Evolutionary conservation across 306 rosid species (phyloP).

Genomic region (Rosa lucieae): DNA sequence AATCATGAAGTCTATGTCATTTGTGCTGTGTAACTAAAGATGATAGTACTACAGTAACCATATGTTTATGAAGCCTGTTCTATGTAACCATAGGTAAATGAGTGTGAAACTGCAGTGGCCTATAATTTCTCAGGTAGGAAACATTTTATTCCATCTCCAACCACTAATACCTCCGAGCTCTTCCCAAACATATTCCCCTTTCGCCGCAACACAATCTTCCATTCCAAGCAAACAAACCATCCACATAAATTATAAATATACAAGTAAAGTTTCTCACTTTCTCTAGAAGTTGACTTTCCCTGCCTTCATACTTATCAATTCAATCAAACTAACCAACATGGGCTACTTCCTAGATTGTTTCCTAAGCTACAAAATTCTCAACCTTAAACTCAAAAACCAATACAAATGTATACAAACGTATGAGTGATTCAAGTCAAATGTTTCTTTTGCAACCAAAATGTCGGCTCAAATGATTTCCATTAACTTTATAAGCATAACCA

Average conservation of each 20-base stretch:
- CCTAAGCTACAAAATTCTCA: neutral
- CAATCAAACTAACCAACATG: neutral
- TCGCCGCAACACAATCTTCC: neutral
- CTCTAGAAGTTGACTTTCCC: constrained; percentile 7
- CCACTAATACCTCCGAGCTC: neutral
- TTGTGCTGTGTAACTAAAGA: neutral
- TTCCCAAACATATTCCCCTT: neutral
- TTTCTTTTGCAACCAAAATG: neutral
- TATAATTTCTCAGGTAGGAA: neutral
- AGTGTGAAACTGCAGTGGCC: neutral
- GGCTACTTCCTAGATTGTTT: neutral
- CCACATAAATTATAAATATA: neutral
- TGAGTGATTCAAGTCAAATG: neutral
- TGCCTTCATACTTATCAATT: neutral
- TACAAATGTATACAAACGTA: neutral
- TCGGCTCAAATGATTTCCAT: neutral
- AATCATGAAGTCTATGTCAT: neutral
- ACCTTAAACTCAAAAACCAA: neutral
- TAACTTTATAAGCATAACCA: neutral
- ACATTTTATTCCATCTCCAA: neutral
- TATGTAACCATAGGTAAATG: neutral
- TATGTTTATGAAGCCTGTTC: neutral
- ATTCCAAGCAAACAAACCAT: neutral
- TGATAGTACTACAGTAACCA: neutral
- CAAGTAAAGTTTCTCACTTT: constrained; percentile 5